Conservation (phyloP, 1,139 yeast species). For the Saccharomyces hybrid region DNA sequence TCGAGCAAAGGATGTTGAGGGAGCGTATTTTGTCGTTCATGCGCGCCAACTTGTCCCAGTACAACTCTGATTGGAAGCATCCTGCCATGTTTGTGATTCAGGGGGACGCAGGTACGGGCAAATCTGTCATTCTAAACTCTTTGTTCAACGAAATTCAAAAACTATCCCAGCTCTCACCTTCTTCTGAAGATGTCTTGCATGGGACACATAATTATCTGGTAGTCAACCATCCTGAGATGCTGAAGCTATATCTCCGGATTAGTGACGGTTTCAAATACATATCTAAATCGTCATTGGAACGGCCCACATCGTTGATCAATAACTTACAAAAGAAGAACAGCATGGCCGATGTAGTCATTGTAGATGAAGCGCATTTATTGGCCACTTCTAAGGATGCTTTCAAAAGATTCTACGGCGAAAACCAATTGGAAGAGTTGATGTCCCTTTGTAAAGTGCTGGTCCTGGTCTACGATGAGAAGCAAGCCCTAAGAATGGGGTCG, state of each 20-base stretch:
- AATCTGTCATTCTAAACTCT: conserved; percentile 61
- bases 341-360: conserved; percentile 33
- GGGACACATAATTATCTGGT: conserved; percentile 33
- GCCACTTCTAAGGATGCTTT: conserved; percentile 38
- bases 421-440: conserved; percentile 36
- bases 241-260: conserved; percentile 36
- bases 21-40: conserved; percentile 28
- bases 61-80: conserved; percentile 9
- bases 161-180: conserved; percentile 13
- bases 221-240: conserved; percentile 41
- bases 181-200: conserved; percentile 14
- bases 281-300: conserved; percentile 33
- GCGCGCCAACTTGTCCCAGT: conserved; percentile 18
- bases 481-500: conserved; percentile 38
- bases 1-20: conserved; percentile 32
- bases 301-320: conserved; percentile 39
- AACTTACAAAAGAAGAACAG: conserved; percentile 21
- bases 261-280: conserved; percentile 33
- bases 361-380: conserved; percentile 39
- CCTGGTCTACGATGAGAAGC: conserved; percentile 38
- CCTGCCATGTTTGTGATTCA: conserved; percentile 36
- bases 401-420: conserved; percentile 36
- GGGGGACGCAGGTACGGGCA: conserved; percentile 49
- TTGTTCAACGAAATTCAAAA: conserved; percentile 59
- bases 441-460: conserved; percentile 33